Percentiles rank a stretch among this genome's conserved stretches.
These are phyloP conservation scores for Boletus coccyginus DNA, from an alignment of 768 basidiomycete species.

Conservation along the genomic window DNA sequence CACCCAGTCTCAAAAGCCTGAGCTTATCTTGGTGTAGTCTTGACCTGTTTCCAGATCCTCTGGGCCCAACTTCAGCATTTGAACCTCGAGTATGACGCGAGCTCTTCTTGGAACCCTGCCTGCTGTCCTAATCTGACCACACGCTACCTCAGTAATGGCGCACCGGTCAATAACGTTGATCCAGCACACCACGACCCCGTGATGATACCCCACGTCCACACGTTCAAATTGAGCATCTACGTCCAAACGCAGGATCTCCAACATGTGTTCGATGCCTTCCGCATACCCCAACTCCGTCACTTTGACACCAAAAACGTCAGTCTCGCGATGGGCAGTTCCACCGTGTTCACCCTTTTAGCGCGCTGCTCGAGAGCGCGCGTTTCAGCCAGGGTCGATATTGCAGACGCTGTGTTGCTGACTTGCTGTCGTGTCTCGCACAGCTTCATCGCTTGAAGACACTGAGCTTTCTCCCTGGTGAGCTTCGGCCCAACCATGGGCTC, in stretches of 20 bases:
- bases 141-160: slow-evolving; percentile 29
- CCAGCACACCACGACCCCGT: slow-evolving; percentile 15
- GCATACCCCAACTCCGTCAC: slow-evolving; percentile 22
- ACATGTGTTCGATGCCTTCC: slow-evolving; percentile 26
- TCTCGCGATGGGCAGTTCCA: slow-evolving; percentile 27
- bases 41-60: slow-evolving; percentile 30
- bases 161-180: slow-evolving; percentile 15
- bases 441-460: slow-evolving; percentile 18
- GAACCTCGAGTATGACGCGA: slow-evolving; percentile 28
- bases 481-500: slow-evolving; percentile 33
- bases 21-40: slow-evolving; percentile 28
- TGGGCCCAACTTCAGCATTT: slow-evolving; percentile 29
- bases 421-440: slow-evolving; percentile 22
- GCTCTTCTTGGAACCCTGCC: slow-evolving; percentile 27
- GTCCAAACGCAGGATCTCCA: slow-evolving; percentile 25
- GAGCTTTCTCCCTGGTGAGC: slow-evolving; percentile 23
- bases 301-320: slow-evolving; percentile 31
- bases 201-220: slow-evolving; percentile 27
- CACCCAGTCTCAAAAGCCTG: slow-evolving; percentile 27
- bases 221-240: slow-evolving; percentile 26
- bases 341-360: too few species aligned
- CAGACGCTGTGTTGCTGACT: slow-evolving; percentile 12
- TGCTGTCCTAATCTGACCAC: slow-evolving; percentile 26
- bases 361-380: slow-evolving; percentile 28
- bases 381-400: slow-evolving; percentile 24